Percentiles rank a stretch among this genome's conserved stretches.
Evolutionary conservation across 768 basidiomycete genomes (phyloP).

Genomic region (Leccinellum rugosiceps): DNA sequence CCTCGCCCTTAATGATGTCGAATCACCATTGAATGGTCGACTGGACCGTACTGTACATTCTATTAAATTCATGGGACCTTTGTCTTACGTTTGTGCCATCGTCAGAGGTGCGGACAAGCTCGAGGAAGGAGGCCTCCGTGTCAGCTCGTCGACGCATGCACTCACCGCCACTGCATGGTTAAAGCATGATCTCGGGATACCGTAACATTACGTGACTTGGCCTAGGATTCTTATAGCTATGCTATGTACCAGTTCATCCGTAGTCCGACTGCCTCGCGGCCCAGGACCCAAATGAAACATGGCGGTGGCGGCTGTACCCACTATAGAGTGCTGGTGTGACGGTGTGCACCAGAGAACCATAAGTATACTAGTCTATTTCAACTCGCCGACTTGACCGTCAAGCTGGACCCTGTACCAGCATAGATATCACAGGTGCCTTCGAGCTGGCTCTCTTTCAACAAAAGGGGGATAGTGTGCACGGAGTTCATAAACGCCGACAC

Average conservation of each 20-base stretch:
- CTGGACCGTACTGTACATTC: conserved; percentile 15
- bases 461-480: conserved; percentile 18
- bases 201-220: conserved; percentile 26
- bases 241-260: background rate
- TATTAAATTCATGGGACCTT: conserved; percentile 18
- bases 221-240: background rate
- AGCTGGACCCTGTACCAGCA: background rate
- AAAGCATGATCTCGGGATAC: conserved; percentile 28
- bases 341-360: no score
- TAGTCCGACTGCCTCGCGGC: conserved; percentile 15
- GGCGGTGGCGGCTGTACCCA: background rate
- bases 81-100: conserved; percentile 17
- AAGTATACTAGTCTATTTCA: background rate
- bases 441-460: background rate
- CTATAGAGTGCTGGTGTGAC: no score
- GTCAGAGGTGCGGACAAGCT: conserved; percentile 2
- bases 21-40: conserved; percentile 9
- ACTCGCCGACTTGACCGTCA: conserved; percentile 10
- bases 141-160: conserved; percentile 8
- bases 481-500: conserved; percentile 10
- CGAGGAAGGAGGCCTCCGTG: background rate
- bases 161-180: conserved; percentile 32
- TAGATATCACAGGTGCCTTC: no score
- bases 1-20: conserved; percentile 19
- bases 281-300: conserved; percentile 11